Conservation (phyloP, 2,329 filamentous ascomycete genomes). For the Monosporascus sp. region DNA sequence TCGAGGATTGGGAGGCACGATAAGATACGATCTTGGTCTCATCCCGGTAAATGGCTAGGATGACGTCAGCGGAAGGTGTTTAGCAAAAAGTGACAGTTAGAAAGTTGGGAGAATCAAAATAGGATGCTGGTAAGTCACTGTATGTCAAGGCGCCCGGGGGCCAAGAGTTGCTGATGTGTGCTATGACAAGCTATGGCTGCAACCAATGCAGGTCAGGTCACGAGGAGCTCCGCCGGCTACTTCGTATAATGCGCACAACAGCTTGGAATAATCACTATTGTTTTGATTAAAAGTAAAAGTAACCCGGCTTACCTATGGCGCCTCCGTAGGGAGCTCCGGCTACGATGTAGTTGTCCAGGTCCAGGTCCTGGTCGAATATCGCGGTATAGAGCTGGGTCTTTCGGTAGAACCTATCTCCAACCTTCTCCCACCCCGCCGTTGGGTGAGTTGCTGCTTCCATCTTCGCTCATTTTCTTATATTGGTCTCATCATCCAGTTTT, state of each 20-base stretch:
- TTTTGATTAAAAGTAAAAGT: conserved; percentile 6
- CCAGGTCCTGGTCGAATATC: conserved; percentile 87
- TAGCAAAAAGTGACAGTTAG: background rate
- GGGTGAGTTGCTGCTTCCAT: conserved; percentile 56
- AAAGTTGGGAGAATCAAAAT: background rate
- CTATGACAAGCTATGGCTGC: too few species aligned
- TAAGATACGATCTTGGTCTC: conserved; percentile 78
- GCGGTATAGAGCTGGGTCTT: conserved; percentile 90
- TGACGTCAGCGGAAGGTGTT: conserved; percentile 20
- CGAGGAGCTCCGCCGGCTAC: too few species aligned
- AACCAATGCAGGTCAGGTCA: background rate
- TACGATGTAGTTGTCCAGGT: conserved; percentile 91
- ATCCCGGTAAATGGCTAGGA: conserved; percentile 80
- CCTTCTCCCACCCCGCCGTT: conserved; percentile 87
- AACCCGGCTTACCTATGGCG: conserved; percentile 66
- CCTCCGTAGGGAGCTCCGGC: conserved; percentile 90
- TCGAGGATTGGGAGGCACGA: conserved; percentile 63
- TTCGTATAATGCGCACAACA: too few species aligned
- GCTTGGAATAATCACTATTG: too few species aligned
- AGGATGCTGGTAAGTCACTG: too few species aligned
- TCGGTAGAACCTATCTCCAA: conserved; percentile 91
- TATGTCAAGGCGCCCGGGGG: background rate
- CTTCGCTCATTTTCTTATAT: conserved; percentile 14
- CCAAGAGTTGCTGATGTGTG: too few species aligned
- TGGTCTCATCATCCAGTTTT: conserved; percentile 21